A percentile compares a stretch with the other conserved stretches of the same genome.
Evolutionary conservation across 2,329 filamentous ascomycete species (phyloP).

Genomic region (Aspergillus unguis): DNA sequence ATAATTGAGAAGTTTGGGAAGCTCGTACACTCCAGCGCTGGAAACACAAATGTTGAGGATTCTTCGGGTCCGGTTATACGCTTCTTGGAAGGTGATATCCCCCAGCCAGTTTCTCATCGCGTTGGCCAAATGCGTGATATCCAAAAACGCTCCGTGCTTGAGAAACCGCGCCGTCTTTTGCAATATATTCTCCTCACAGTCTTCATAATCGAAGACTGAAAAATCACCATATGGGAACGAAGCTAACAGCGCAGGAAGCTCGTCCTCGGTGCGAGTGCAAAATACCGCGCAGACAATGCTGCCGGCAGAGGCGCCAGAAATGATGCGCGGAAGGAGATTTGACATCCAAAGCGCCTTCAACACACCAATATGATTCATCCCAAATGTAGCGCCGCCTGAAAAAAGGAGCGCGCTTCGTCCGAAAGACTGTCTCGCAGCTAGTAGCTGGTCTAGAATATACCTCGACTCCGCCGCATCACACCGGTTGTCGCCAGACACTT

Average conservation of each 20-base stretch:
- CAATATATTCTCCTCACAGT: conserved; percentile 59
- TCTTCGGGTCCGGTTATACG: conserved; percentile 87
- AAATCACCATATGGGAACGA: conserved; percentile 77
- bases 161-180: conserved; percentile 69
- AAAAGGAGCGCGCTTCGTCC: conserved; percentile 79
- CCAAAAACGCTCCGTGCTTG: conserved; percentile 79
- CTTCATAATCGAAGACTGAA: conserved; percentile 69
- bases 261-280: conserved; percentile 72
- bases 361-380: conserved; percentile 89
- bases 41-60: conserved; percentile 95
- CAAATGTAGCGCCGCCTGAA: conserved; percentile 83
- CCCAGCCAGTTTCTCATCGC: conserved; percentile 80
- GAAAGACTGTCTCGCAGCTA: conserved; percentile 73
- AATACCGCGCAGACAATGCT: conserved; percentile 81
- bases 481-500: conserved; percentile 52
- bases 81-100: conserved; percentile 91
- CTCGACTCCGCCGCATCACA: conserved; percentile 57
- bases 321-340: conserved; percentile 74
- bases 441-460: conserved; percentile 63
- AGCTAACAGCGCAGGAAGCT: conserved; percentile 67
- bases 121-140: conserved; percentile 74
- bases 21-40: conserved; percentile 78
- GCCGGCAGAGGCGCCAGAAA: conserved; percentile 82
- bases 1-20: conserved; percentile 85
- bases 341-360: conserved; percentile 75